phyloP scores from a whole-genome alignment of 2,329 filamentous ascomycete genomes.

The Pezicula neosporulosa region DNA sequence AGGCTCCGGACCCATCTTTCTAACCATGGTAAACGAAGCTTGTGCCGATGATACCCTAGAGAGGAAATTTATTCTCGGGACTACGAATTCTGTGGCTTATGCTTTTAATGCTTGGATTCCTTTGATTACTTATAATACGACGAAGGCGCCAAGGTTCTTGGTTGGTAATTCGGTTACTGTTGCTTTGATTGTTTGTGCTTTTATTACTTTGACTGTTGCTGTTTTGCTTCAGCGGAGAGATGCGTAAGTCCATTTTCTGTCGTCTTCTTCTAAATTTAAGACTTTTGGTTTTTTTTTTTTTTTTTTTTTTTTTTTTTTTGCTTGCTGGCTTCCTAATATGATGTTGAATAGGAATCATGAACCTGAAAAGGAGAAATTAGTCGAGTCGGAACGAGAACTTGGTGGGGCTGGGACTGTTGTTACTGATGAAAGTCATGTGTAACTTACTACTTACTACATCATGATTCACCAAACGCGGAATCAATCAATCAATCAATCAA shows the following conservation, averaged over 20 bases:
- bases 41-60: constrained; percentile 19
- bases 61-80: constrained; percentile 21
- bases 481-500: no score
- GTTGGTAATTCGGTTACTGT: constrained; percentile 22
- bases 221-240: constrained; percentile 17
- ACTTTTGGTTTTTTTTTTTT: no score
- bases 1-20: constrained; percentile 22
- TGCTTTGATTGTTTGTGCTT: constrained; percentile 19
- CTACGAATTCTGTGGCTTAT: constrained; percentile 23
- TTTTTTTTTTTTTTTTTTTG: no score
- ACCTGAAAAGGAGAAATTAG: no score
- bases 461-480: no score
- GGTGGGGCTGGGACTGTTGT: no score
- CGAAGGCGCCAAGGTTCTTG: constrained; percentile 19
- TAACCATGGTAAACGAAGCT: constrained; percentile 25
- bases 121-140: constrained; percentile 21
- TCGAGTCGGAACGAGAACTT: no score
- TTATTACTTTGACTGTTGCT: constrained; percentile 17
- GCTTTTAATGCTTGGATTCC: constrained; percentile 26
- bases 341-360: no score
- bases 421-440: no score
- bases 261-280: no score
- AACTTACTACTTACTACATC: no score
- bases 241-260: constrained; percentile 14
- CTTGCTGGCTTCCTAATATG: no score